Evolutionary conservation across 345 rosid genomes (phyloP), one percentile per base, ranked within the genome.

Genomic region (Nephelium lappaceum): DNA sequence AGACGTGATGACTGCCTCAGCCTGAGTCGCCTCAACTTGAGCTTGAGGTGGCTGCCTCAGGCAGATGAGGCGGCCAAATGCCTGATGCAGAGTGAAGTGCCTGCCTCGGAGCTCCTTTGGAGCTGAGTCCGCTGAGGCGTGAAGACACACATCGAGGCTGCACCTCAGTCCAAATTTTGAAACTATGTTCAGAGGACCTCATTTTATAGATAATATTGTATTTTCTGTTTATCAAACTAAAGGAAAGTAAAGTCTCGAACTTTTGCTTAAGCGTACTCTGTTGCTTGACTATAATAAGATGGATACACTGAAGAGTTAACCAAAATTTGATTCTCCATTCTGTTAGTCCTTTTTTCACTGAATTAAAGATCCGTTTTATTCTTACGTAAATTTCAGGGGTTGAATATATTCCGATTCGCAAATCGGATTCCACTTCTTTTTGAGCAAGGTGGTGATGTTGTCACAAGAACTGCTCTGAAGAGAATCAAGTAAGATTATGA

Each of bases 381-480:
- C 69, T n/a, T 16, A 11, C 75, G 15, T 76, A 60, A 80, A 73
- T 69, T 83, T 61, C 88, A 93, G 99, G 98, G 98, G 15, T 75
- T 95, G 80, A 95, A 95, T 84, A 88, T 95, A 68, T 93, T 95
- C 75, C 92, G 99, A 41, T 93, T 93, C 87, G 99, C 98, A 76
- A 93, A 95, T 71, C 92, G 99, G 67, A 95, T 93, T 71, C 98
- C 97, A 1, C 99, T 95, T 78, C 96, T 95, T 38, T 95, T 95
- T 81, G 99, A 95, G 87, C 99, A 95, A 91, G 99, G 98, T 72
- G 99, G 90, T 79, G 99, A 95, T 82, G 99, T 95, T 81, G 99
- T 93, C 76, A 95, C 99, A 55, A 86, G 98, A 82, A 93, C 97
- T 62, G 95, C 97, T 58, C 83, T 88, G 25, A 95, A 92, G 86